Evolutionary conservation across 352 stramenopile species (phyloP), one percentile per base, ranked within the genome.

Genomic region (Phytophthora lateralis): DNA sequence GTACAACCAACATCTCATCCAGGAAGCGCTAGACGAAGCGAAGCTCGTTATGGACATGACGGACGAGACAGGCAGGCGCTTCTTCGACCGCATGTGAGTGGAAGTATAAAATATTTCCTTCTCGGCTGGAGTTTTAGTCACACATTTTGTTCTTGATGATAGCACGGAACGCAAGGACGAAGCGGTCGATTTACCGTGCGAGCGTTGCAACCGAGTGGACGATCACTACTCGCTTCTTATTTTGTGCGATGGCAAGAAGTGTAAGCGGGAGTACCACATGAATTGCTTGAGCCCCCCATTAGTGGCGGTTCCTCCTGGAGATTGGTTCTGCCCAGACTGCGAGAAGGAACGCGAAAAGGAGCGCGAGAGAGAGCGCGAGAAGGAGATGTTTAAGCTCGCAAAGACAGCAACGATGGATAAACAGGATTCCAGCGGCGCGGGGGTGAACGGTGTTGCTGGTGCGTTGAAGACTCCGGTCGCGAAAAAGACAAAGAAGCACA

Each of bases 251-350:
- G 85, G 85, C 17, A 76, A 88, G 29, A 73, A 85, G 44, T 96
- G 87, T 65, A 89, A 90, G 55, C 80, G 82, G 1, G 85, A 94
- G 64, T 96, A 90, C 63, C 87, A 96, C 63, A 94, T 93, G 83
- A 88, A 89, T 41, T 96, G 87, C 47, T 66, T 96, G 26, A 76
- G 42, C 14, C 87, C 87, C 7, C 87, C 87, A 17, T 69, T 96
- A 6, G 56, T 76, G 10, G 46, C 68, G 7, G 75, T 95, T 12
- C 87, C 87, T 6, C 65, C 71, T 21, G 87, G 87, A 7, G 70
- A 91, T 39, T 95, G 87, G 87, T 92, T 82, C 65, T 95, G 87
- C 17, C 87, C 84, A 18, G 71, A 90, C 11, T 92, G 83, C 43
- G 39, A 66, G 2, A 80, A 85, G 54, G 69, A 88, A 4, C 34